A percentile compares a stretch with the other conserved stretches of the same genome.
These are phyloP conservation scores for Solanum chacoense DNA, from an alignment of 305 asterid genomes.

Conservation along the genomic window DNA sequence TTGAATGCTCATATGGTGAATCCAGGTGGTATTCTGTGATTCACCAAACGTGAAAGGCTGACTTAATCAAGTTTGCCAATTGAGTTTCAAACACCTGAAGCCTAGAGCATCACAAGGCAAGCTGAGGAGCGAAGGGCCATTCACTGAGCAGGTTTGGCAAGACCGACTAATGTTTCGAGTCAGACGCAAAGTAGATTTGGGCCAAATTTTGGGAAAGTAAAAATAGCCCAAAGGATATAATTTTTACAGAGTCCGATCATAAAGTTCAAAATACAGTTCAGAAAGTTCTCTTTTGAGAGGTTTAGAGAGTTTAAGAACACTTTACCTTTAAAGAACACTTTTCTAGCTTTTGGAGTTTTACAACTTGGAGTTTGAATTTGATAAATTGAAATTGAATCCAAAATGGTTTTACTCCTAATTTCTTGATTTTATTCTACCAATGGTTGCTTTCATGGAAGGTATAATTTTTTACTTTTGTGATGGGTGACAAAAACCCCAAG, in stretches of 20 bases:
- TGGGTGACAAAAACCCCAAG: neutral
- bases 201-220: neutral
- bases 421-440: neutral
- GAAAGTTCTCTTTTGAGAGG: neutral
- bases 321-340: neutral
- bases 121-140: neutral
- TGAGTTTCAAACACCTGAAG: neutral
- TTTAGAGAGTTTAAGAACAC: neutral
- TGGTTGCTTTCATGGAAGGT: neutral
- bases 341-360: neutral
- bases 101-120: neutral
- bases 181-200: neutral
- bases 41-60: neutral
- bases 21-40: neutral
- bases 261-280: no score
- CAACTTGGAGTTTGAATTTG: neutral
- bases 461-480: neutral
- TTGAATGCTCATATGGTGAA: neutral
- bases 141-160: neutral
- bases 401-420: no score
- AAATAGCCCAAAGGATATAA: neutral
- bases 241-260: neutral
- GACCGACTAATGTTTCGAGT: neutral
- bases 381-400: neutral
- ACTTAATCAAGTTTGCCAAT: neutral